Base-by-base conservation (phyloP, 2,329 filamentous ascomycete genomes). In the Sporothrix phasma region DNA sequence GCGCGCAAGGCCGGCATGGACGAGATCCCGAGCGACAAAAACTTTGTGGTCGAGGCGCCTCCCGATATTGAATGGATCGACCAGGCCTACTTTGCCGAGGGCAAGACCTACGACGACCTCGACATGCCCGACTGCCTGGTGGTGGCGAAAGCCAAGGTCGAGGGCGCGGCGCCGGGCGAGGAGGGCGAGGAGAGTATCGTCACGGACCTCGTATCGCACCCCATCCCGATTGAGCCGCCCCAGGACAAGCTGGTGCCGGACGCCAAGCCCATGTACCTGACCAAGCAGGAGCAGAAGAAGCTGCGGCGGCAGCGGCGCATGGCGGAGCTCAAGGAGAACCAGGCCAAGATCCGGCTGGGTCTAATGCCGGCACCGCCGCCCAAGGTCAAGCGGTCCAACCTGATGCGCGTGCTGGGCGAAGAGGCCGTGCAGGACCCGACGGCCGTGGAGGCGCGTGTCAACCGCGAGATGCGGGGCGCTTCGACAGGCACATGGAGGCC, bases 11-110 rank as follows among this genome's bases (percentile, higher is more conserved):
- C 89, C n/a, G 92, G 92, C 54, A 90, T 97, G 67, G 93, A 97
- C 71, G 93, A 97, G 73, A 93, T 93, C 69, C 76, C 90, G 34
- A 88, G 95, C 67, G 93, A 99, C 74, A 96, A 93, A 74, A 89
- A 91, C 37, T 97, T 93, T 73, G 76, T 94, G 3, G 85, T 97
- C 5, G 88, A 93, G 67, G 81, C 83, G 37, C 94, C 94, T 10
- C 94, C 94, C 3, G 88, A 88, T 7, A 83, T 97, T 47, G 94
- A 99, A 74, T 99, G 94, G 94, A 97, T 93, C 90, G 94, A 99
- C 70, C 92, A 97, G 76, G 90, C 87, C 2, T 69, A 69, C 51
- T 78, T 97, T 19, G 81, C 96, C 17, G 82, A 88, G 61, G 90
- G 88, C 47, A 82, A 83, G 47, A 87, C 83, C 63, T 97, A 97